Base-by-base conservation (phyloP, 768 basidiomycete species). In the Ephemerocybe angulata region DNA sequence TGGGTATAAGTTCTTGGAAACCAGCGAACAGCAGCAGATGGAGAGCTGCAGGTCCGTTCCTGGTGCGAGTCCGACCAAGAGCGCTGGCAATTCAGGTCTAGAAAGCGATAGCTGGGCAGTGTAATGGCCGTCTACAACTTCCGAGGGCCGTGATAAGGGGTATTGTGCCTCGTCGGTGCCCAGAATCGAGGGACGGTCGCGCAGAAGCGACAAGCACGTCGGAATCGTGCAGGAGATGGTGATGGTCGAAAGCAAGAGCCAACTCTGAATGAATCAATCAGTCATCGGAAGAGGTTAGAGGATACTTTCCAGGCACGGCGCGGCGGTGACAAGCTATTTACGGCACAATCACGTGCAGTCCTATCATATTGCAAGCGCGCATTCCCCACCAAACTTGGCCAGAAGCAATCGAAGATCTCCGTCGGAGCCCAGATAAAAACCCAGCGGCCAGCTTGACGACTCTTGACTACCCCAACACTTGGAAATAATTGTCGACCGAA, bases 321-420 rank as follows among this genome's bases (percentile, higher is more conserved):
- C 27, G 27, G 40, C 44, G 46, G 46, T 21, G 46, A 48, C 46
- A 48, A 48, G 46, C 46, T 48, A 48, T 48, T 48, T 48, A 48
- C 46, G 46, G 46, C 46, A 30, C 46, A 48, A 27, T 48, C 46
- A 48, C 46, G 46, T 48, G 46, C 30, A 17, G 21, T 15, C 28
- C 11, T 17, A 24, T 17, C n/a, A n/a, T n/a, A 48, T 21, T 48
- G 46, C 46, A 28, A 8, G 10, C 46, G 28, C 17, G 15, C 24
- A 44, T 44, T 24, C 21, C 8, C 33, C 33, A 35, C 42, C 42
- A 44, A 44, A 44, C n/a, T 24, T 13, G 42, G 42, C n/a, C 42
- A 25, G 24, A 44, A 19, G 42, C 38, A 21, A 44, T 44, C 42
- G 42, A 25, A 44, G 42, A 44, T 44, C 42, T 44, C 21, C 24